Conservation (phyloP, 1,284 basidiomycete genomes). For the Cystobasidium pallidum region DNA sequence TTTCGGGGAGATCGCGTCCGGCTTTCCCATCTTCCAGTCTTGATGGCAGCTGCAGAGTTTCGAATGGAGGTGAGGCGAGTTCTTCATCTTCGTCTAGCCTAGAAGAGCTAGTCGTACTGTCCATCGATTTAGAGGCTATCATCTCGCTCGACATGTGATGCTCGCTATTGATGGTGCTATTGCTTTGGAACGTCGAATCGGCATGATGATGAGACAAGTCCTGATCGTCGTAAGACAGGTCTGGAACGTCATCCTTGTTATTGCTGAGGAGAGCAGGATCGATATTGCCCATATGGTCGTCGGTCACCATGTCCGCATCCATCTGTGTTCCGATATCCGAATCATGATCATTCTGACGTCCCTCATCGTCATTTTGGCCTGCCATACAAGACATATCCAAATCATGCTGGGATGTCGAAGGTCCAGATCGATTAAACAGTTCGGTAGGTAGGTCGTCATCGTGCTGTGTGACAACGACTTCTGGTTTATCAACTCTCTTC, state of each 20-base stretch:
- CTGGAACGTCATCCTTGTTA: conserved; percentile 31
- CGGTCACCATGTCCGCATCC: conserved; percentile 6
- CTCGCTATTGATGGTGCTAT: not conserved
- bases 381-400: conserved; percentile 8
- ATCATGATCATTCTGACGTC: conserved; percentile 8
- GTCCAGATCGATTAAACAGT: not conserved
- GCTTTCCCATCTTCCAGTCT: not conserved
- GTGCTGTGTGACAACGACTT: conserved; percentile 26
- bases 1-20: not conserved
- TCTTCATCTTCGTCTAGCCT: conserved; percentile 28
- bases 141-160: not conserved
- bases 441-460: conserved; percentile 3
- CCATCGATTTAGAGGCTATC: conserved; percentile 13
- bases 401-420: not conserved
- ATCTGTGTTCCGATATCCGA: not conserved
- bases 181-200: not conserved
- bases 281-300: not conserved
- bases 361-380: conserved; percentile 24
- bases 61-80: conserved; percentile 24
- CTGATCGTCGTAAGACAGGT: conserved; percentile 38
- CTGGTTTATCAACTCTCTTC: conserved; percentile 8
- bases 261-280: not conserved
- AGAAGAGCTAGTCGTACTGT: conserved; percentile 19
- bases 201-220: not conserved
- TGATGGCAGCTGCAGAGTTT: conserved; percentile 21